Percentiles rank a stretch among this genome's conserved stretches.
Conservation (phyloP, 805 yeast genomes). For the Candida nemodendra region DNA sequence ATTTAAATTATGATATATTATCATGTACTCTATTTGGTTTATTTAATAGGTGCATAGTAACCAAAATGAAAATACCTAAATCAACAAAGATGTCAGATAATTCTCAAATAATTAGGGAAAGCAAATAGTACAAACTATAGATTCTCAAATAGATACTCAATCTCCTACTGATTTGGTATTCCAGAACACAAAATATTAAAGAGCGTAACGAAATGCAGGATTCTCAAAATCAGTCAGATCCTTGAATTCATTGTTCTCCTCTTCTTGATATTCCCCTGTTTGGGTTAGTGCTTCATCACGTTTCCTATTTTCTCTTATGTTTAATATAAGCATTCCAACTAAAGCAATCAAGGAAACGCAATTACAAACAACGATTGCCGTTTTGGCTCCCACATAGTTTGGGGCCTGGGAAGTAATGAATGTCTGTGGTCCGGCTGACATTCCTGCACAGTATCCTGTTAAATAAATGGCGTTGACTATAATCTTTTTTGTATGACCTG, state of each 20-base stretch:
- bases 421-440: slow-evolving; percentile 52
- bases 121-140: no score
- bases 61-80: no score
- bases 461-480: slow-evolving; percentile 33
- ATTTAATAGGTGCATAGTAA: no score
- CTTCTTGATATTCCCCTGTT: slow-evolving; percentile 10
- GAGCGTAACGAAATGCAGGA: slow-evolving; percentile 36
- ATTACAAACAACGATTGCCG: slow-evolving; percentile 11
- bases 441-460: slow-evolving; percentile 44
- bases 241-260: slow-evolving; percentile 41
- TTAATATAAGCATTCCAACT: slow-evolving; percentile 33
- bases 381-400: slow-evolving; percentile 48
- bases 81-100: no score
- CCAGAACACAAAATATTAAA: slow-evolving; percentile 1
- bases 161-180: no score
- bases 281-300: slow-evolving; percentile 26
- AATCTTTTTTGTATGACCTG: slow-evolving; percentile 55
- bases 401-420: slow-evolving; percentile 49
- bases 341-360: slow-evolving; percentile 36
- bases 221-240: slow-evolving; percentile 46
- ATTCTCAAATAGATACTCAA: no score
- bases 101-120: no score
- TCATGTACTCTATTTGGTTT: no score
- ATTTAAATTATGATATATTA: no score
- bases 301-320: slow-evolving; percentile 23